Evolutionary conservation across 495 filamentous ascomycete species (phyloP).

Genomic region (Hypomontagnella monticulosa): DNA sequence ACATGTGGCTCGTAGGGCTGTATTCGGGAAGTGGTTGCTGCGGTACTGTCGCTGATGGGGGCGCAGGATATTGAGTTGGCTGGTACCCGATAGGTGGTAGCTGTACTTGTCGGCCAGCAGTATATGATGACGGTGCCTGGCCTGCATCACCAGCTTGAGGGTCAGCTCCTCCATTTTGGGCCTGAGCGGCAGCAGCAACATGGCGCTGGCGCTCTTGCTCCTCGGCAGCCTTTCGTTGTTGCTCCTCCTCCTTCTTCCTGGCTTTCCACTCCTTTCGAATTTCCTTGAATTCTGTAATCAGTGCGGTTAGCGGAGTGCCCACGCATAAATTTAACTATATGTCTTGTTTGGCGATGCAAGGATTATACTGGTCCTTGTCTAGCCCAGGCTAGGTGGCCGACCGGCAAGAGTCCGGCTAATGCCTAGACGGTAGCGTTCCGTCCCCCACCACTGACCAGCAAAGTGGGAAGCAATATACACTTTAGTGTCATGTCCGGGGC

Average conservation of each 20-base stretch:
- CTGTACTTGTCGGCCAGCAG: constrained; percentile 69
- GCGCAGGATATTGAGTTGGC: constrained; percentile 72
- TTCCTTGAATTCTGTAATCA: constrained; percentile 89
- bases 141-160: constrained; percentile 52
- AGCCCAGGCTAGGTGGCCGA: constrained; percentile 23
- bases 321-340: neutral
- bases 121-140: constrained; percentile 69
- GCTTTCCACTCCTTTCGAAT: constrained; percentile 99
- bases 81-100: constrained; percentile 89
- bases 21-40: constrained; percentile 71
- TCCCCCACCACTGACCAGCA: constrained; percentile 8
- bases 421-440: constrained; percentile 8
- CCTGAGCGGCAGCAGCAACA: constrained; percentile 62
- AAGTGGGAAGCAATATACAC: constrained; percentile 1
- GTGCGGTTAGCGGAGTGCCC: constrained; percentile 24
- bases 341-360: neutral
- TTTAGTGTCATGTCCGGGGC: constrained; percentile 3
- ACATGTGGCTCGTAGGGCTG: constrained; percentile 56
- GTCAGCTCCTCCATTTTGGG: constrained; percentile 48
- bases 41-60: constrained; percentile 68
- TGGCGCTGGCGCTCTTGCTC: constrained; percentile 80
- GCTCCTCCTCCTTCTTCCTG: constrained; percentile 98
- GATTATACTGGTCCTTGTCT: constrained; percentile 12
- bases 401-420: constrained; percentile 20
- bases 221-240: constrained; percentile 86